These are phyloP conservation scores for Fraxinus nigra DNA, from an alignment of 305 asterid genomes.

Conservation along the genomic window DNA sequence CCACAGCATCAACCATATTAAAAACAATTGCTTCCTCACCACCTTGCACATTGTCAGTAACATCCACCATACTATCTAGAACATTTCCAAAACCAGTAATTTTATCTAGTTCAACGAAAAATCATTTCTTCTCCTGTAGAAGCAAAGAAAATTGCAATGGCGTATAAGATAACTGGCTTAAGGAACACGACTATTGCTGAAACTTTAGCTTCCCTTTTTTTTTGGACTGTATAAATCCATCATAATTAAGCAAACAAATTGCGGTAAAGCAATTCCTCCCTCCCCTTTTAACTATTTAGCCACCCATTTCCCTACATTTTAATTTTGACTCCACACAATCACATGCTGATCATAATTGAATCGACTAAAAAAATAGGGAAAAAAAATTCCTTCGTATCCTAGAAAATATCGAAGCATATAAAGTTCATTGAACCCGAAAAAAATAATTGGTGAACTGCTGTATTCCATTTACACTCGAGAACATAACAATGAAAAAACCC, in stretches of 20 bases:
- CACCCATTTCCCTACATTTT: not conserved
- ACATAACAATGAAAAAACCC: not conserved
- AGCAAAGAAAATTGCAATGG: not conserved
- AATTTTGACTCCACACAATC: not conserved
- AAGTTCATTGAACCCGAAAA: not conserved
- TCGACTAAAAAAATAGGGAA: not conserved
- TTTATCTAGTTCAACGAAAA: not conserved
- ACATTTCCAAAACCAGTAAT: slow-evolving; percentile 9
- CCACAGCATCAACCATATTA: slow-evolving; percentile 43
- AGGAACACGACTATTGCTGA: not conserved
- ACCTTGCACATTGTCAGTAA: slow-evolving; percentile 41
- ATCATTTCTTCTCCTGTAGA: not conserved
- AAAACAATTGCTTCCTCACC: slow-evolving; percentile 35
- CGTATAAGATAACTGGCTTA: not conserved
- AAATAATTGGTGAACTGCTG: not conserved
- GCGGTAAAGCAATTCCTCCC: not conserved
- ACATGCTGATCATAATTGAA: not conserved
- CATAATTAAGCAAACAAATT: not conserved
- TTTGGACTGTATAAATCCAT: not conserved
- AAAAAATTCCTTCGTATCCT: not conserved
- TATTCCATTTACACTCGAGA: not conserved
- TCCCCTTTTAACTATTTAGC: not conserved
- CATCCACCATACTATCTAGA: slow-evolving; percentile 46
- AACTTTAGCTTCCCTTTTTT: not conserved
- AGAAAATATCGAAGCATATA: not conserved